These are phyloP conservation scores for Candida ascalaphidarum DNA, from an alignment of 805 yeast genomes.

Conservation along the genomic window DNA sequence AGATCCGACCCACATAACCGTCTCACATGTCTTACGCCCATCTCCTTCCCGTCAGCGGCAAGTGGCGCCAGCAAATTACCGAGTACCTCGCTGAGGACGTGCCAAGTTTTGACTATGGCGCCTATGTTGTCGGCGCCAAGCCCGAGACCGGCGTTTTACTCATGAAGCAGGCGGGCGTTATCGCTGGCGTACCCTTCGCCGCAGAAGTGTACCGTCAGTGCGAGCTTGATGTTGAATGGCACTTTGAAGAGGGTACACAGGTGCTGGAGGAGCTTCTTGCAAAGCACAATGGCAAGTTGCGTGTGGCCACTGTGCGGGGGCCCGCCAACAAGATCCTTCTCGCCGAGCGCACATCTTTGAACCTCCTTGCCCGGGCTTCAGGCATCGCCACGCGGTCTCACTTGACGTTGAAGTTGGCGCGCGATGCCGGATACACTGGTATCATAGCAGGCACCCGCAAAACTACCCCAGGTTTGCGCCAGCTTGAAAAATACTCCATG, in stretches of 20 bases:
- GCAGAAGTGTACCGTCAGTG: slow-evolving; percentile 77
- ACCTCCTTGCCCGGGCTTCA: slow-evolving; percentile 71
- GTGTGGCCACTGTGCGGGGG: slow-evolving; percentile 75
- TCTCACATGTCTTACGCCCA: slow-evolving; percentile 29
- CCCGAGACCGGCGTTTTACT: slow-evolving; percentile 64
- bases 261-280: slow-evolving; percentile 33
- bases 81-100: slow-evolving; percentile 79
- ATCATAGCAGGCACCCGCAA: slow-evolving; percentile 92
- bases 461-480: slow-evolving; percentile 93
- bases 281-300: slow-evolving; percentile 38
- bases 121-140: slow-evolving; percentile 83
- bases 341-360: slow-evolving; percentile 82
- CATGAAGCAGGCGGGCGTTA: slow-evolving; percentile 73
- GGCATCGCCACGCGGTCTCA: slow-evolving; percentile 80
- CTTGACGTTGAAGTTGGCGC: slow-evolving; percentile 51
- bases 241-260: slow-evolving; percentile 56
- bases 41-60: slow-evolving; percentile 65
- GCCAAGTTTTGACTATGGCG: slow-evolving; percentile 92
- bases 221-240: slow-evolving; percentile 65
- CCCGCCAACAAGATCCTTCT: slow-evolving; percentile 71
- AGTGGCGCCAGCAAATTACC: slow-evolving; percentile 75
- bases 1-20: not conserved
- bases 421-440: slow-evolving; percentile 64
- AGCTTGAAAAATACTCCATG: slow-evolving; percentile 89
- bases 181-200: slow-evolving; percentile 87